phyloP scores from a whole-genome alignment of 2,329 filamentous ascomycete species.

The Epichloe baconii region DNA sequence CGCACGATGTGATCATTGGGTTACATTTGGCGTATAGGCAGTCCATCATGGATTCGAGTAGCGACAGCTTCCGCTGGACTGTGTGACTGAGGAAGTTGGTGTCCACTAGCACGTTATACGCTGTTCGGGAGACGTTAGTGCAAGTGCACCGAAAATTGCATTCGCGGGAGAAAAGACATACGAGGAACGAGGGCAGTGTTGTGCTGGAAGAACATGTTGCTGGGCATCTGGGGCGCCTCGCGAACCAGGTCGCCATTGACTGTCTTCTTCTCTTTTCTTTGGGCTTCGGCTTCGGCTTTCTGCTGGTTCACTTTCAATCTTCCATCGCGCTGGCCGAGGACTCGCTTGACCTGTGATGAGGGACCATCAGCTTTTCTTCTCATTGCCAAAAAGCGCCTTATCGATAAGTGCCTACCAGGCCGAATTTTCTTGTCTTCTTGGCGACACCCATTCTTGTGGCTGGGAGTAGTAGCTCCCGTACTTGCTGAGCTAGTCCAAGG shows the following conservation, averaged over 20 bases:
- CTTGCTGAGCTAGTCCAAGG: not conserved
- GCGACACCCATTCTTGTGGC: slow-evolving; percentile 59
- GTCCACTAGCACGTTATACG: slow-evolving; percentile 56
- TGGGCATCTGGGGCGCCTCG: slow-evolving; percentile 71
- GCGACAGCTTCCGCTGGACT: slow-evolving; percentile 77
- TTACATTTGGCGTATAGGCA: slow-evolving; percentile 84
- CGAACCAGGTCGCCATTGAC: slow-evolving; percentile 50
- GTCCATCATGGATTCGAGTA: slow-evolving; percentile 86
- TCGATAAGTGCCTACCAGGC: slow-evolving; percentile 34
- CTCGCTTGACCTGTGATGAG: slow-evolving; percentile 52
- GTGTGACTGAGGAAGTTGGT: slow-evolving; percentile 89
- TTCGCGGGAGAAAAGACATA: not conserved
- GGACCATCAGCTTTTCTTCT: not conserved
- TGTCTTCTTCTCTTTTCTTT: slow-evolving; percentile 46
- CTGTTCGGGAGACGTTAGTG: not conserved
- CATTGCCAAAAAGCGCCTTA: slow-evolving; percentile 10
- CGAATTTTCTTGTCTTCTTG: slow-evolving; percentile 90
- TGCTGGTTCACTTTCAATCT: slow-evolving; percentile 70
- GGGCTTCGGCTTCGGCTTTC: slow-evolving; percentile 46
- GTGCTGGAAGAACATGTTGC: slow-evolving; percentile 76
- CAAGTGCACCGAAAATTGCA: not conserved
- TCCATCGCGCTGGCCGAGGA: slow-evolving; percentile 71
- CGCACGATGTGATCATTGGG: slow-evolving; percentile 68
- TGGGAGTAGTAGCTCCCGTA: not conserved
- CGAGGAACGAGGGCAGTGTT: slow-evolving; percentile 70